Evolutionary conservation across 345 rosid genomes (phyloP), one percentile per base, ranked within the genome.

Genomic region (Turnera subulata): DNA sequence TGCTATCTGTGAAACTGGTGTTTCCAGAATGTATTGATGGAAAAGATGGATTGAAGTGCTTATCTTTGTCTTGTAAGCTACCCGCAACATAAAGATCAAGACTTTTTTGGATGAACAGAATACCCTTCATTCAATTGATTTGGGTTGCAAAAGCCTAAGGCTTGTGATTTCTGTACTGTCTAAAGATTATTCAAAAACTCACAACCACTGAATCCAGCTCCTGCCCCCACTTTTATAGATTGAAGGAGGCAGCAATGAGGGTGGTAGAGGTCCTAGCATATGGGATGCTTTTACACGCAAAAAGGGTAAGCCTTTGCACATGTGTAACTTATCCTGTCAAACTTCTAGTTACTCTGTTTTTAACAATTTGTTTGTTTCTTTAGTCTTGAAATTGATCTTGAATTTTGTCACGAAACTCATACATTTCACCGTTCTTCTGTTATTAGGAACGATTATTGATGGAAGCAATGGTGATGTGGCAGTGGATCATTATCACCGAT

Each of bases 211-310:
- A 50, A 11, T 17, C 45, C 33, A 16, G 26, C 11, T 55, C 35
- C 55, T 65, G 53, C 20, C 46, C 62, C n/a, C 29, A 49, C 52
- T 11, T 70, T 73, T 64, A 20, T 69, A 88, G 98, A 82, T 91
- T 66, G 98, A 91, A 84, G 98, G 98, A 69, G 98, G 80, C 10
- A 66, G 79, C 71, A 65, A 65, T 37, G 98, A 84, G 50, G 98
- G 90, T 22, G 80, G 83, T 10, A 78, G 85, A 54, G 98, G 96
- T 47, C 75, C 89, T 43, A 78, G 81, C 64, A 86, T 88, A 57
- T 88, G 98, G 98, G 98, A 88, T 58, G 82, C 76, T 62, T 88
- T 88, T 61, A 45, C 93, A n/a, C 95, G 72, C 55, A 62, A 68
- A 11, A 64, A 79, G 77, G 98, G 95, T 82, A 32, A 11, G 15